Evolutionary conservation across 352 stramenopile species (phyloP).

Genomic region (Blastocystis sp.): DNA sequence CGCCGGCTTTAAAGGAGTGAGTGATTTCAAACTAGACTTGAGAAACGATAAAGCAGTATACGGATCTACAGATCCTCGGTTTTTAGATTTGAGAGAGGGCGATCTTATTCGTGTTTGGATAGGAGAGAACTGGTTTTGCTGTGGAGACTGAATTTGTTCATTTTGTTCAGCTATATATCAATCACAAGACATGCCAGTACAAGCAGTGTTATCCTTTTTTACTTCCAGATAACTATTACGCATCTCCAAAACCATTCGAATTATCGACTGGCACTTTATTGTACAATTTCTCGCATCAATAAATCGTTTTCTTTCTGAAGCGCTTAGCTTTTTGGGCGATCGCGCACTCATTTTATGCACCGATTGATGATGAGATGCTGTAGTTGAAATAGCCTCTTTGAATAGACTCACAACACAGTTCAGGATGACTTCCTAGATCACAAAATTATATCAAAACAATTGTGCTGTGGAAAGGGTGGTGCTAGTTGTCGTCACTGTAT

Average conservation of each 20-base stretch:
- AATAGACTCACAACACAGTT: too few relatives aligned
- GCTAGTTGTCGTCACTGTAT: too few relatives aligned
- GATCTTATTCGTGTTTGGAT: background rate
- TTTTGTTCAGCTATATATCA: background rate
- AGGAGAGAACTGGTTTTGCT: background rate
- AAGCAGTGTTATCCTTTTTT: background rate
- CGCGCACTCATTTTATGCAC: conserved; percentile 23
- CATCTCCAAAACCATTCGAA: conserved; percentile 33
- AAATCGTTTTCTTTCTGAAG: conserved; percentile 16
- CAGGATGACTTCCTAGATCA: too few relatives aligned
- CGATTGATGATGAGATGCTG: background rate
- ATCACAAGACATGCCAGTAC: background rate
- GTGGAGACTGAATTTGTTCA: background rate
- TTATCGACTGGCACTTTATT: conserved; percentile 42
- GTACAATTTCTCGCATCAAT: background rate
- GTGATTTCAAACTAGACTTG: background rate
- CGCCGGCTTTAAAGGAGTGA: background rate
- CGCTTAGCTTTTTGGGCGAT: background rate
- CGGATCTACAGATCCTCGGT: background rate
- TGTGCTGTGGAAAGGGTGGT: too few relatives aligned
- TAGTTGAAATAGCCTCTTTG: too few relatives aligned
- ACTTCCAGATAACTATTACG: conserved; percentile 15
- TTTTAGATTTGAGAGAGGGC: background rate
- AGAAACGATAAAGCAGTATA: background rate
- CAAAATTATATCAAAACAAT: too few relatives aligned